phyloP scores from a whole-genome alignment of 1,284 basidiomycete species.

The Entoloma clypeatum region DNA sequence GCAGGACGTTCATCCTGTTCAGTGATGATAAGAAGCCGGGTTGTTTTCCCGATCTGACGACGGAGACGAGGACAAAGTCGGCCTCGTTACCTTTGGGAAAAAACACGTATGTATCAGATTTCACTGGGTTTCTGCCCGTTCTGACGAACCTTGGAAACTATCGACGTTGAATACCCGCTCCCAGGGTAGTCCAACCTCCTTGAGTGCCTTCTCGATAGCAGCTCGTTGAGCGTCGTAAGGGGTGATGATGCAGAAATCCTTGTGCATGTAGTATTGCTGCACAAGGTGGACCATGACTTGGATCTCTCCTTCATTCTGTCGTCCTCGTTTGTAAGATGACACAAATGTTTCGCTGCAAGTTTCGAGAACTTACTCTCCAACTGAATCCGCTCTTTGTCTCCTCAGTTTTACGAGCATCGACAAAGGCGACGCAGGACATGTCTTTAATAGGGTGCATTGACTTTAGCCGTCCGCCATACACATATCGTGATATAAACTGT shows the following conservation, averaged over 20 bases:
- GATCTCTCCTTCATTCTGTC: constrained; percentile 48
- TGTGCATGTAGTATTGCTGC: constrained; percentile 40
- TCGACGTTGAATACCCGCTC: constrained; percentile 58
- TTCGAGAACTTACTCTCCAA: constrained; percentile 34
- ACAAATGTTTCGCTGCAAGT: constrained; percentile 3
- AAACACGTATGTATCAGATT: constrained; percentile 6
- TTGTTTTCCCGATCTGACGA: constrained; percentile 34
- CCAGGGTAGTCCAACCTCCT: constrained; percentile 46
- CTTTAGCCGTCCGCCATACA: constrained; percentile 53
- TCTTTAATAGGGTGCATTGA: constrained; percentile 42
- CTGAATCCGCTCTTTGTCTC: constrained; percentile 36
- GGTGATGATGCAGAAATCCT: constrained; percentile 55
- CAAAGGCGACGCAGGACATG: constrained; percentile 42
- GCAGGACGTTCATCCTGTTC: constrained; percentile 45
- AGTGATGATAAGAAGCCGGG: constrained; percentile 39
- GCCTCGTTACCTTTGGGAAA: constrained; percentile 58
- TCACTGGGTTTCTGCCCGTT: constrained; percentile 7
- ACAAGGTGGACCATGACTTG: constrained; percentile 42
- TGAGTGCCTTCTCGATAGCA: constrained; percentile 38
- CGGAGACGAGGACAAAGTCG: constrained; percentile 43
- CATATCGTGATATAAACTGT: constrained; percentile 56
- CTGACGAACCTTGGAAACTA: constrained; percentile 51
- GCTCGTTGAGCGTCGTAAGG: constrained; percentile 66
- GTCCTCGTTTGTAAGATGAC: constrained; percentile 10
- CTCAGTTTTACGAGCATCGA: constrained; percentile 41